phyloP scores from a whole-genome alignment of 495 filamentous ascomycete species.

The Annulohypoxylon stygium region DNA sequence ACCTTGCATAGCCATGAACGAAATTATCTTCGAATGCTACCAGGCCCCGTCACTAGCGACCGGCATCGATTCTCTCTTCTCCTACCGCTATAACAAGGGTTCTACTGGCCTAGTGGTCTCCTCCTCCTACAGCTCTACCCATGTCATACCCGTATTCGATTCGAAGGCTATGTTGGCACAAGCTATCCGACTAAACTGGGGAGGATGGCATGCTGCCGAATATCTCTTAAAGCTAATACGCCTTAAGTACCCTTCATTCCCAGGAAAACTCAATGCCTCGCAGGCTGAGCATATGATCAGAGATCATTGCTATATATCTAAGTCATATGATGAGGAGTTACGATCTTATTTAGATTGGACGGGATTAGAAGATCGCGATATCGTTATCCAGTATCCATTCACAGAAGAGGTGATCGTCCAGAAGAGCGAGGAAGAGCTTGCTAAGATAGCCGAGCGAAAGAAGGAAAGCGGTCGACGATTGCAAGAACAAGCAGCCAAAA shows the following conservation, averaged over 20 bases:
- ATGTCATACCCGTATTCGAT: conserved; percentile 93
- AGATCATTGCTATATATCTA: conserved; percentile 91
- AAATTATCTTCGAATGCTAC: conserved; percentile 97
- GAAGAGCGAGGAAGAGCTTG: conserved; percentile 93
- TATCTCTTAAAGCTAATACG: conserved; percentile 89
- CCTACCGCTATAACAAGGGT: conserved; percentile 91
- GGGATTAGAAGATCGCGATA: conserved; percentile 87
- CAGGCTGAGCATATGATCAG: conserved; percentile 89
- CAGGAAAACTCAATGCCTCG: conserved; percentile 82
- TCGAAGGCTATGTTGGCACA: conserved; percentile 84
- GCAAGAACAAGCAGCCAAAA: conserved; percentile 96
- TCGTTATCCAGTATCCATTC: conserved; percentile 91
- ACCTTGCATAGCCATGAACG: conserved; percentile 81
- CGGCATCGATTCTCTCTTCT: conserved; percentile 96
- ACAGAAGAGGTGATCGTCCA: conserved; percentile 89
- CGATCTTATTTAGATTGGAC: conserved; percentile 83
- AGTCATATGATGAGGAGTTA: conserved; percentile 83
- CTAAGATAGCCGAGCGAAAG: conserved; percentile 86
- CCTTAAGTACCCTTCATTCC: conserved; percentile 93
- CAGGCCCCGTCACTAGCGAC: conserved; percentile 87
- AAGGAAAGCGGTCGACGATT: conserved; percentile 91
- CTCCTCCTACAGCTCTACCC: conserved; percentile 91
- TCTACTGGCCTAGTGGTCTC: conserved; percentile 90
- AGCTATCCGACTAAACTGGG: conserved; percentile 93
- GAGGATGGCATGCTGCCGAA: conserved; percentile 87